phyloP scores from a whole-genome alignment of 2,329 filamentous ascomycete genomes.

The Cercospora beticola region DNA sequence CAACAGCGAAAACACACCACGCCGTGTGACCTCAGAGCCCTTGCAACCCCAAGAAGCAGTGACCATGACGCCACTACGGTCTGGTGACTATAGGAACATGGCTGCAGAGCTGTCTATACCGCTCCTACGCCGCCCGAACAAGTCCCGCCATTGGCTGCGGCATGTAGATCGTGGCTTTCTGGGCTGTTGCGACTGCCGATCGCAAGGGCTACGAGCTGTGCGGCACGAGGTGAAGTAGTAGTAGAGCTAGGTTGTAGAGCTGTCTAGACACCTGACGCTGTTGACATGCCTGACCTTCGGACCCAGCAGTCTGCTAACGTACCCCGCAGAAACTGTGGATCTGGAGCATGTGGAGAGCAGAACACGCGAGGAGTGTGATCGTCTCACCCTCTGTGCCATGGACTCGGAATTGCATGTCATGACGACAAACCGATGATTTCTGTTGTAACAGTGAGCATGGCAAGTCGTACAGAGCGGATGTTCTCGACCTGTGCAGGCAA shows the following conservation, averaged over 20 bases:
- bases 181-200: background rate
- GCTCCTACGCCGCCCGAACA: background rate
- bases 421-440: background rate
- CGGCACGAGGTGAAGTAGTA: background rate
- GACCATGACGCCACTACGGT: background rate
- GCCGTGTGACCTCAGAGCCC: slow-evolving; percentile 5
- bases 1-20: background rate
- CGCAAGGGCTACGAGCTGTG: background rate
- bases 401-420: background rate
- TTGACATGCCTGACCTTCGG: slow-evolving; percentile 1
- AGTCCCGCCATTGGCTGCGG: slow-evolving; percentile 1
- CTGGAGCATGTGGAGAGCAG: background rate
- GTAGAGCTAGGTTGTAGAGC: background rate
- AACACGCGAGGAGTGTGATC: background rate
- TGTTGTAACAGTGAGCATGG: background rate
- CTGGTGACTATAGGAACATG: background rate
- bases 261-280: background rate
- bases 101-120: background rate
- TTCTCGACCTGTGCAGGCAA: background rate
- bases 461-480: background rate
- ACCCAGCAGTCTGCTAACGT: slow-evolving; percentile 1
- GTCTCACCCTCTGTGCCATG: background rate
- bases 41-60: background rate
- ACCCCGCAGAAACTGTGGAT: background rate
- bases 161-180: background rate